phyloP scores from a whole-genome alignment of 345 rosid species.

The Eucalyptus camaldulensis region DNA sequence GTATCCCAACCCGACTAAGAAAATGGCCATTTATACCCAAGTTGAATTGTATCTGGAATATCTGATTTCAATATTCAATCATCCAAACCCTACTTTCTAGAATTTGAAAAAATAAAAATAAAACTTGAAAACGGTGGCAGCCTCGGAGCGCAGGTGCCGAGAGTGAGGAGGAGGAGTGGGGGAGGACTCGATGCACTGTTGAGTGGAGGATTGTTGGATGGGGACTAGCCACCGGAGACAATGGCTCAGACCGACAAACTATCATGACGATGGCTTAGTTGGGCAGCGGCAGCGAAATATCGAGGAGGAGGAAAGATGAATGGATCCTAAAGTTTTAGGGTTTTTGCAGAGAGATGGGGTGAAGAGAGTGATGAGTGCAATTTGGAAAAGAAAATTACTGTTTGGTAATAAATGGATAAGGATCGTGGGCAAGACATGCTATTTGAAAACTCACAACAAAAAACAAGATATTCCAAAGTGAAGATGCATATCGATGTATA shows the following conservation, averaged over 20 bases:
- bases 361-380: background rate
- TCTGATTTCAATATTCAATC: background rate
- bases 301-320: background rate
- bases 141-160: background rate
- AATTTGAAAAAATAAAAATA: background rate
- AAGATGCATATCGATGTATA: background rate
- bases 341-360: background rate
- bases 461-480: background rate
- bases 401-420: background rate
- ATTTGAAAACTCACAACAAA: background rate
- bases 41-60: fast-evolving
- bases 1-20: background rate
- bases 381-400: background rate
- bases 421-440: background rate
- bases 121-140: background rate
- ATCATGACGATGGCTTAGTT: background rate
- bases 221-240: background rate
- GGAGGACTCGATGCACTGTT: background rate
- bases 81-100: background rate
- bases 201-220: background rate
- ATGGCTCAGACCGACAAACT: background rate
- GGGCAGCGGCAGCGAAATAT: background rate
- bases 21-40: background rate
- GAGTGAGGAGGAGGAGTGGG: background rate
- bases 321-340: background rate